A percentile compares a stretch with the other conserved stretches of the same genome.
Evolutionary conservation across 2,329 filamentous ascomycete species (phyloP).

Genomic region (Fusarium anthophilum): DNA sequence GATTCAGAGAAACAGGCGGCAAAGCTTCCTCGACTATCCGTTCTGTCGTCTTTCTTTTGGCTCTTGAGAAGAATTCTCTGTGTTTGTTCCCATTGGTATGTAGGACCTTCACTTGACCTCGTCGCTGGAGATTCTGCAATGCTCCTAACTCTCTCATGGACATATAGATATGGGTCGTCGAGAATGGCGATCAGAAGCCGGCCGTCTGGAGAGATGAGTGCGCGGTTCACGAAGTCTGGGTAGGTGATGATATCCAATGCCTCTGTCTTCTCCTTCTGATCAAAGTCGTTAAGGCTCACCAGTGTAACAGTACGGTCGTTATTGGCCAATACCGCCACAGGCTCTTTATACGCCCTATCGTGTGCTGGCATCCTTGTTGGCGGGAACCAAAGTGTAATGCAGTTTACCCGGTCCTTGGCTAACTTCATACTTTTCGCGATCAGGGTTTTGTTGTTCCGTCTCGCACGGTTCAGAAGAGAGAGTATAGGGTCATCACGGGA

Average conservation of each 20-base stretch:
- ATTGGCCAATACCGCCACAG: conserved; percentile 81
- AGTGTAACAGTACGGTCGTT: conserved; percentile 91
- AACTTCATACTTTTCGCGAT: conserved; percentile 63
- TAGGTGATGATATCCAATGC: conserved; percentile 77
- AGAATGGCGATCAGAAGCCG: conserved; percentile 82
- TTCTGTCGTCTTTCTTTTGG: conserved; percentile 63
- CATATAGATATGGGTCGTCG: conserved; percentile 86
- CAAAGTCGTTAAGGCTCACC: conserved; percentile 76
- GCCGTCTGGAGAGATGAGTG: conserved; percentile 91
- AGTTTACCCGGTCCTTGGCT: conserved; percentile 71
- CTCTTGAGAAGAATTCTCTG: conserved; percentile 66
- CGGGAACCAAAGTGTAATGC: conserved; percentile 71
- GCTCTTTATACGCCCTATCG: conserved; percentile 56
- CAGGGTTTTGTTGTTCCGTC: conserved; percentile 55
- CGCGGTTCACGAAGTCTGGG: conserved; percentile 90
- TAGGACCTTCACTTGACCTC: conserved; percentile 38
- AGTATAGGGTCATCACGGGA: conserved; percentile 49
- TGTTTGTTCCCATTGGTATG: conserved; percentile 62
- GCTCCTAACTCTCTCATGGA: conserved; percentile 70
- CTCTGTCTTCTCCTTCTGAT: conserved; percentile 55
- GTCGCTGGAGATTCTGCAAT: conserved; percentile 40
- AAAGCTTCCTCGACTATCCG: conserved; percentile 74
- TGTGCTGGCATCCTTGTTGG: conserved; percentile 45
- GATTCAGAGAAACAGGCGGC: conserved; percentile 80
- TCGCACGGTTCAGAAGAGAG: conserved; percentile 51